Evolutionary conservation across 2,329 filamentous ascomycete genomes (phyloP).

Genomic region (Colletotrichum echinochloae): DNA sequence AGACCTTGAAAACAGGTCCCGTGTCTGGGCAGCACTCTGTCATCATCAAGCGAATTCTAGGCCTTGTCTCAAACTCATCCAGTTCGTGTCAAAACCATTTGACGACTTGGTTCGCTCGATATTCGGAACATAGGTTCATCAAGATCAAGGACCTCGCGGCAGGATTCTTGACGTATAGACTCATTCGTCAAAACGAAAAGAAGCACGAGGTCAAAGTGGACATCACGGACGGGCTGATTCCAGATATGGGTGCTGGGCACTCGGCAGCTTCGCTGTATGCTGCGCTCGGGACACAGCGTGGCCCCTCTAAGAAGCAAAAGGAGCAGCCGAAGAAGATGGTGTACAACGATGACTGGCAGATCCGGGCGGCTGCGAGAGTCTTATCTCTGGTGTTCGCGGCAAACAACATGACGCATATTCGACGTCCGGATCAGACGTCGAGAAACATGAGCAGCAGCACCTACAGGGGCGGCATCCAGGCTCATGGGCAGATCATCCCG

Average conservation of each 20-base stretch:
- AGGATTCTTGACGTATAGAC: constrained; percentile 83
- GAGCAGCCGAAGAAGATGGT: constrained; percentile 67
- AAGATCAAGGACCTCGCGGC: constrained; percentile 81
- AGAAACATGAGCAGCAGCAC: constrained; percentile 43
- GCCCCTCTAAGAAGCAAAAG: constrained; percentile 65
- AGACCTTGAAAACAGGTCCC: constrained; percentile 53
- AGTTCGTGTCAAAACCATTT: constrained; percentile 81
- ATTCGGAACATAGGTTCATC: constrained; percentile 75
- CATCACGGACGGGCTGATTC: constrained; percentile 75
- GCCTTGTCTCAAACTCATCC: constrained; percentile 81
- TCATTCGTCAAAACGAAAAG: constrained; percentile 78
- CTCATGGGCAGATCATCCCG: constrained; percentile 76
- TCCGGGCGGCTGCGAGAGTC: constrained; percentile 82
- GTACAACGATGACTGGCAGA: constrained; percentile 90
- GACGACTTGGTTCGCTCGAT: constrained; percentile 81
- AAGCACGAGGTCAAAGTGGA: constrained; percentile 71
- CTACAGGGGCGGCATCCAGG: constrained; percentile 56
- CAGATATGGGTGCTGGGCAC: constrained; percentile 75
- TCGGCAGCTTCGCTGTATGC: constrained; percentile 80
- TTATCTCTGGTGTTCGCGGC: constrained; percentile 86
- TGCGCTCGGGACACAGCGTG: constrained; percentile 70
- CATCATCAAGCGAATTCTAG: constrained; percentile 86
- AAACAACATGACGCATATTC: constrained; percentile 69
- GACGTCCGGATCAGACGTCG: constrained; percentile 48
- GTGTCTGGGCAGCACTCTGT: constrained; percentile 79